A percentile compares a stretch with the other conserved stretches of the same genome.
Evolutionary conservation across 495 filamentous ascomycete species (phyloP).

Genomic region (Corynascus novoguineensis): DNA sequence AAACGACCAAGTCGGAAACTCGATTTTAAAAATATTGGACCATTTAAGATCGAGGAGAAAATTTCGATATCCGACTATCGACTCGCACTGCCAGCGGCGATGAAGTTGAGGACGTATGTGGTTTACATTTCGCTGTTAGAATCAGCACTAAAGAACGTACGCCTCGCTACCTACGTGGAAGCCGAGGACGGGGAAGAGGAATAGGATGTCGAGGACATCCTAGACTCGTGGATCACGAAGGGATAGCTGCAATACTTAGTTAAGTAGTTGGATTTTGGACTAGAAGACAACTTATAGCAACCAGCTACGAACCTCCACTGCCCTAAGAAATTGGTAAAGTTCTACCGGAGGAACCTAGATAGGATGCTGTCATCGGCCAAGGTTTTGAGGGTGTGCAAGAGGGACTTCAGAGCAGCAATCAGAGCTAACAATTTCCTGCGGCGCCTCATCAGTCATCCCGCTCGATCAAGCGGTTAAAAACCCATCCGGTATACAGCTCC

Average conservation of each 20-base stretch:
- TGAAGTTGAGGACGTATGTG: not conserved
- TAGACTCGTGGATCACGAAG: not conserved
- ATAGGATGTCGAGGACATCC: not conserved
- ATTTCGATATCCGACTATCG: not conserved
- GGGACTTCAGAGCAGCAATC: no score
- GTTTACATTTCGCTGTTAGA: not conserved
- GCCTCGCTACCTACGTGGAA: not conserved
- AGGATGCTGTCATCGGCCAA: no score
- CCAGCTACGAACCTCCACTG: not conserved
- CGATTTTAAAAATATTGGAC: not conserved
- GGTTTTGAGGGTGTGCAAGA: no score
- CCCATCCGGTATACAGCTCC: no score
- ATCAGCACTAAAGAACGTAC: not conserved
- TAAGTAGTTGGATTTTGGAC: not conserved
- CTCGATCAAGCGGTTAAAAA: no score
- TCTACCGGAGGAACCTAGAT: not conserved
- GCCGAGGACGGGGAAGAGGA: not conserved
- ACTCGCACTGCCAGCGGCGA: not conserved
- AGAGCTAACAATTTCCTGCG: no score
- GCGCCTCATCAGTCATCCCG: no score
- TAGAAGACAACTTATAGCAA: not conserved
- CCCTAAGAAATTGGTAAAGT: not conserved
- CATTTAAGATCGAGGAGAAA: not conserved
- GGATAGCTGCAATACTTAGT: not conserved
- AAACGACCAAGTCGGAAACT: no score